phyloP scores from a whole-genome alignment of 805 yeast species.

The Lipomyces anomalus region DNA sequence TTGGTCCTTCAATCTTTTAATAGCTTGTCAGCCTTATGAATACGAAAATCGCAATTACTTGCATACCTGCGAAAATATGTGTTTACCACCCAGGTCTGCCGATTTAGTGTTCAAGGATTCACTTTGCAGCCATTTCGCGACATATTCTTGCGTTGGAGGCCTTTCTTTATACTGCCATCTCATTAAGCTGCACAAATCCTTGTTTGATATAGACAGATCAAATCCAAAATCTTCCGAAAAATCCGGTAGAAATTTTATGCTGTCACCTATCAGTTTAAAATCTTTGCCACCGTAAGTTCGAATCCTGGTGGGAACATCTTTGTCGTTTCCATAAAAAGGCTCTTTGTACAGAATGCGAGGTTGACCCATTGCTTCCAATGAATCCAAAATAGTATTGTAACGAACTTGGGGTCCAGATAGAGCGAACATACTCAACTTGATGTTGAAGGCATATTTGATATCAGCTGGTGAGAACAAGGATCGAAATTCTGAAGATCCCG shows the following conservation, averaged over 20 bases:
- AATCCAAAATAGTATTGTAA: constrained; percentile 37
- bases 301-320: constrained; percentile 50
- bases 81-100: no score
- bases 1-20: constrained; percentile 20
- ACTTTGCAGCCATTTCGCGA: constrained; percentile 37
- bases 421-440: background rate
- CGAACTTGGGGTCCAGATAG: background rate
- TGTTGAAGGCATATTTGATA: background rate
- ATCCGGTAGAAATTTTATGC: constrained; percentile 33
- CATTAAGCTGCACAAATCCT: constrained; percentile 4
- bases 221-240: constrained; percentile 15
- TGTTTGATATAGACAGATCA: background rate
- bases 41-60: no score
- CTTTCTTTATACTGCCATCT: constrained; percentile 36
- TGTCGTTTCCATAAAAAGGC: constrained; percentile 54
- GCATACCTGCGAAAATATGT: no score
- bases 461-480: background rate
- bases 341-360: constrained; percentile 51
- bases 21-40: constrained; percentile 30
- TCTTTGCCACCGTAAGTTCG: constrained; percentile 64
- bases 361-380: constrained; percentile 45
- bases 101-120: no score
- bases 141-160: constrained; percentile 46
- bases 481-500: no score
- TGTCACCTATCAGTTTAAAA: constrained; percentile 43